These are phyloP conservation scores for Globisporangium barbulae DNA, from an alignment of 352 stramenopile species.

Conservation along the genomic window DNA sequence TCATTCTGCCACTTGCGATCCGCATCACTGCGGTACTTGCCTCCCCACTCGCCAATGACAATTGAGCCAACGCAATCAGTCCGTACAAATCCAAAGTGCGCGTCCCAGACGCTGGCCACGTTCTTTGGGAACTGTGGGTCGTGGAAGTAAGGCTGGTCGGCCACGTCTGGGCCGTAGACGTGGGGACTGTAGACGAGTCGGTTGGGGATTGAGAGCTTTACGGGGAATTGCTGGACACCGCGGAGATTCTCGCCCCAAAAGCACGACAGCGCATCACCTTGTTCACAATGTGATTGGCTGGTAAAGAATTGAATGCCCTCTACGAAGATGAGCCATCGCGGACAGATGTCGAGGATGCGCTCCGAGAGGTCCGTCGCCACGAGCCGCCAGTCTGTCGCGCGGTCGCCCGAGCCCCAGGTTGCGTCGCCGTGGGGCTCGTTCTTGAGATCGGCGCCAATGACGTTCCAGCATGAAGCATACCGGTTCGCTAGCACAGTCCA, in stretches of 20 bases:
- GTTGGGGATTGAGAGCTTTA: slow-evolving; percentile 32
- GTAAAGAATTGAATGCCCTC: slow-evolving; percentile 39
- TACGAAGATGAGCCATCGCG: slow-evolving; percentile 52
- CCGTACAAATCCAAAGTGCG: slow-evolving; percentile 50
- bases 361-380: slow-evolving; percentile 27
- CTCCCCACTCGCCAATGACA: slow-evolving; percentile 65
- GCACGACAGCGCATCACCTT: slow-evolving; percentile 25
- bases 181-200: slow-evolving; percentile 54
- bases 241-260: slow-evolving; percentile 58
- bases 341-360: slow-evolving; percentile 24
- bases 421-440: slow-evolving; percentile 56
- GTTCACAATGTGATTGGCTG: neutral
- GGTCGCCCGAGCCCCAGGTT: slow-evolving; percentile 38
- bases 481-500: slow-evolving; percentile 36
- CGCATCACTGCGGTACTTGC: slow-evolving; percentile 26
- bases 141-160: slow-evolving; percentile 43
- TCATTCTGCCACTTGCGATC: slow-evolving; percentile 48
- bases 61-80: slow-evolving; percentile 27
- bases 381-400: slow-evolving; percentile 46
- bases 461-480: slow-evolving; percentile 40
- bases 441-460: slow-evolving; percentile 48
- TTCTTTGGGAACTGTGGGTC: slow-evolving; percentile 36
- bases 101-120: slow-evolving; percentile 52
- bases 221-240: slow-evolving; percentile 18
- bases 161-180: slow-evolving; percentile 43